Evolutionary conservation across 1,284 basidiomycete species (phyloP).

Genomic region (Polyporus tsugae): DNA sequence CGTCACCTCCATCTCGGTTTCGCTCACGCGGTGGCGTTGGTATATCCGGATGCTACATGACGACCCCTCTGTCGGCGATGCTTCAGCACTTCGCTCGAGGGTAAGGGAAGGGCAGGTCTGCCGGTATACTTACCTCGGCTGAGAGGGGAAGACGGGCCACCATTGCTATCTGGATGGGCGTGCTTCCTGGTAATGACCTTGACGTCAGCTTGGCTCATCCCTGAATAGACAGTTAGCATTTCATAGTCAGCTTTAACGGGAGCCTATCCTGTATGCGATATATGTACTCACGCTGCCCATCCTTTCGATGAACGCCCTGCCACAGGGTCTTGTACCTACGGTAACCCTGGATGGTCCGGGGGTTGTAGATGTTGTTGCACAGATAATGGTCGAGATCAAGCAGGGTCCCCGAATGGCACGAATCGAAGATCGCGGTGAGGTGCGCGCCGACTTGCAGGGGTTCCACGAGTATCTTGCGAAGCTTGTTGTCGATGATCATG

Average conservation of each 20-base stretch:
- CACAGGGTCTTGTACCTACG: constrained; percentile 32
- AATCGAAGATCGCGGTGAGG: constrained; percentile 57
- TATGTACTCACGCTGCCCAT: constrained; percentile 17
- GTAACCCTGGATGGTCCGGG: constrained; percentile 53
- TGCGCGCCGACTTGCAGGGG: constrained; percentile 49
- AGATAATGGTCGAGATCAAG: constrained; percentile 54
- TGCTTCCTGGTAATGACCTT: constrained; percentile 21
- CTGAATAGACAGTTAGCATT: constrained; percentile 4
- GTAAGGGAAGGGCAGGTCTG: not conserved
- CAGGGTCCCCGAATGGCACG: constrained; percentile 55
- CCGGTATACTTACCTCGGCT: constrained; percentile 13
- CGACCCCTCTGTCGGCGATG: constrained; percentile 15
- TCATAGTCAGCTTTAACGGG: not conserved
- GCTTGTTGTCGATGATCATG: constrained; percentile 48
- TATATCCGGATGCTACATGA: constrained; percentile 23
- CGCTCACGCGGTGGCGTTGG: constrained; percentile 20
- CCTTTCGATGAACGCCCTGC: constrained; percentile 20
- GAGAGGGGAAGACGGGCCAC: not conserved
- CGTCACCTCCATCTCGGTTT: constrained; percentile 22
- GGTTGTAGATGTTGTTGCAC: constrained; percentile 55
- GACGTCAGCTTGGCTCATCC: constrained; percentile 19
- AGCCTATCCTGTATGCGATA: not conserved
- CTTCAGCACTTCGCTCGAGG: not conserved
- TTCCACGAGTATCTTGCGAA: constrained; percentile 48
- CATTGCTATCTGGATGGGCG: not conserved